These are phyloP conservation scores for Pseudevernia furfuracea DNA, from an alignment of 495 filamentous ascomycete species.

Conservation along the genomic window DNA sequence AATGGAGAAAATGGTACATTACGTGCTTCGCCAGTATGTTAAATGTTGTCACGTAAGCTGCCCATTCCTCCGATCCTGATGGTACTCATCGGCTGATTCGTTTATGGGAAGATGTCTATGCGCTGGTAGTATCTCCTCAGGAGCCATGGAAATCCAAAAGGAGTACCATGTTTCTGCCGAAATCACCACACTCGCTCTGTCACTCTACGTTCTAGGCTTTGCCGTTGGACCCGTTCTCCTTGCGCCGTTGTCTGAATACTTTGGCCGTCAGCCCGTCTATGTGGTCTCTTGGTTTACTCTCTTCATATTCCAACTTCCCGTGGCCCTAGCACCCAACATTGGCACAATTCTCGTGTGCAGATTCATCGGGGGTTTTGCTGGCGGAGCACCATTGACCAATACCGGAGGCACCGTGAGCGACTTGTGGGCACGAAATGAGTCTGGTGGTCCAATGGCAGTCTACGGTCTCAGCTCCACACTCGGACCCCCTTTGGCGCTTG, in stretches of 20 bases:
- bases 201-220: slow-evolving; percentile 38
- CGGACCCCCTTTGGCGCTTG: slow-evolving; percentile 32
- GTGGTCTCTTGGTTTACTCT: slow-evolving; percentile 41
- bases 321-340: slow-evolving; percentile 37
- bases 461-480: slow-evolving; percentile 38
- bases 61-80: too few species aligned
- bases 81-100: too few species aligned
- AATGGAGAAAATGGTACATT: too few species aligned
- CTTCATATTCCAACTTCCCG: slow-evolving; percentile 41
- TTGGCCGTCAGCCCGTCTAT: slow-evolving; percentile 45
- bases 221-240: slow-evolving; percentile 49
- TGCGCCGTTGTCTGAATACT: slow-evolving; percentile 51
- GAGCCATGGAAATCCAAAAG: too few species aligned
- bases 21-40: too few species aligned
- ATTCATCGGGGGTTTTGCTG: slow-evolving; percentile 40
- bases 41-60: too few species aligned
- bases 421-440: slow-evolving; percentile 37
- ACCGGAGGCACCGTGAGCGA: slow-evolving; percentile 47
- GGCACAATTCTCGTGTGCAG: slow-evolving; percentile 45
- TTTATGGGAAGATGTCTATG: too few species aligned
- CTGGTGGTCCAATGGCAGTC: slow-evolving; percentile 43
- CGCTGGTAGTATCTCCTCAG: too few species aligned
- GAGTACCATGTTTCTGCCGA: too few species aligned
- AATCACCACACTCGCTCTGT: background rate
- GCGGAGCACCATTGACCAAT: slow-evolving; percentile 38